Evolutionary conservation across 768 basidiomycete genomes (phyloP).

Genomic region (Pluteus cervinus): DNA sequence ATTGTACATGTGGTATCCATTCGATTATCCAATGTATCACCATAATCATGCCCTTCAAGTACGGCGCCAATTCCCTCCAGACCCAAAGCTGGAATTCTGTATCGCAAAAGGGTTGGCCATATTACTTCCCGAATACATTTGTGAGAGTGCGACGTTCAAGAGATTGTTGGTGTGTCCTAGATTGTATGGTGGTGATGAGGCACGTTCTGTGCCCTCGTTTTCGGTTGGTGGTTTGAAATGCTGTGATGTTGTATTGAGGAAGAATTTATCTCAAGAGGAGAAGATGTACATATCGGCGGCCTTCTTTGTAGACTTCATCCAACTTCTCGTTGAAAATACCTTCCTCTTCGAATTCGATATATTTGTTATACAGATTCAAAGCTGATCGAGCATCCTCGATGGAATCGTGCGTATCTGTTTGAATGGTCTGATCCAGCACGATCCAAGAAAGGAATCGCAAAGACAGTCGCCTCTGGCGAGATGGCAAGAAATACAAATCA

Average conservation of each 20-base stretch:
- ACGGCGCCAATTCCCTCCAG: slow-evolving; percentile 2
- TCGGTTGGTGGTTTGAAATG: slow-evolving; percentile 51
- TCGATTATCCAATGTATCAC: too few relatives aligned
- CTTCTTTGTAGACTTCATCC: slow-evolving; percentile 78
- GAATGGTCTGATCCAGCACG: slow-evolving; percentile 87
- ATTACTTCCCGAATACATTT: slow-evolving; percentile 6
- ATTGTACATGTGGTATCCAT: slow-evolving; percentile 2
- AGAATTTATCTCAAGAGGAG: too few relatives aligned
- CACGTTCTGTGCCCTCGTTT: slow-evolving; percentile 1
- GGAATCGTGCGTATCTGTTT: slow-evolving; percentile 94
- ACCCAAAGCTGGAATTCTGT: not conserved
- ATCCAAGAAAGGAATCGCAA: slow-evolving; percentile 93
- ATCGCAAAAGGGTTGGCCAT: slow-evolving; percentile 2
- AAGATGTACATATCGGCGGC: slow-evolving; percentile 59
- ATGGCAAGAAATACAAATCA: slow-evolving; percentile 84
- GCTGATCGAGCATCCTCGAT: slow-evolving; percentile 94
- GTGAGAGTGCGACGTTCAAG: slow-evolving; percentile 3
- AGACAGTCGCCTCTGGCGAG: slow-evolving; percentile 82
- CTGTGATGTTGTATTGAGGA: too few relatives aligned
- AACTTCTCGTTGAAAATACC: slow-evolving; percentile 82
- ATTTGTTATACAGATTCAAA: slow-evolving; percentile 77
- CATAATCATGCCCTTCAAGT: not conserved
- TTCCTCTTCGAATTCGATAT: slow-evolving; percentile 66
- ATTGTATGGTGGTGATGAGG: slow-evolving; percentile 5
- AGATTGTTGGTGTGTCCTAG: slow-evolving; percentile 1